phyloP scores from a whole-genome alignment of 805 yeast species.

The Candida anglica region DNA sequence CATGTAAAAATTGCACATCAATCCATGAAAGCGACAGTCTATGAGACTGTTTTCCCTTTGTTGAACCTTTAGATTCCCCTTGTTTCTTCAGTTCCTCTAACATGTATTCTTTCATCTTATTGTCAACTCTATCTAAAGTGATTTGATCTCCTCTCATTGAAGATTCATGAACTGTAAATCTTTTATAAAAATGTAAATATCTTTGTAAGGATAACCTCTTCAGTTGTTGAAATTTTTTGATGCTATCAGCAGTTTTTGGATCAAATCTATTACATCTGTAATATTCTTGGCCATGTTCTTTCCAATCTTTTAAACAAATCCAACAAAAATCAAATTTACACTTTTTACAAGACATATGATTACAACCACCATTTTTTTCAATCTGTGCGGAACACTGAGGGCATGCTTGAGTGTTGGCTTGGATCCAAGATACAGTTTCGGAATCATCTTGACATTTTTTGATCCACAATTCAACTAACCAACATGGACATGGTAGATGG shows the following conservation, averaged over 20 bases:
- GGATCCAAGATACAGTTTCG: slow-evolving; percentile 84
- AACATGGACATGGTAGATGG: slow-evolving; percentile 85
- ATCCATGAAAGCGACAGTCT: slow-evolving; percentile 58
- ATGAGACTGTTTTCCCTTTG: too few relatives aligned
- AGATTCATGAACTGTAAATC: slow-evolving; percentile 71
- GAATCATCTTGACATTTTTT: slow-evolving; percentile 80
- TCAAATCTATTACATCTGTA: slow-evolving; percentile 64
- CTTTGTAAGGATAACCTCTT: slow-evolving; percentile 52
- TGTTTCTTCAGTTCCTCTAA: slow-evolving; percentile 41
- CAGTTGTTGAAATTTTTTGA: slow-evolving; percentile 35
- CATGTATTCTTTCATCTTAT: slow-evolving; percentile 62
- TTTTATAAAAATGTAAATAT: slow-evolving; percentile 70
- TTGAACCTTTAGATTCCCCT: slow-evolving; percentile 13
- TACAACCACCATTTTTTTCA: slow-evolving; percentile 95
- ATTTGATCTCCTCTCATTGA: slow-evolving; percentile 70
- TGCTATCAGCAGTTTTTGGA: slow-evolving; percentile 29
- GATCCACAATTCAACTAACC: slow-evolving; percentile 65
- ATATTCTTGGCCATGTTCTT: slow-evolving; percentile 55
- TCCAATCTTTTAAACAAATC: slow-evolving; percentile 84
- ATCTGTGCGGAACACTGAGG: slow-evolving; percentile 77
- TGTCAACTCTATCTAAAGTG: slow-evolving; percentile 60
- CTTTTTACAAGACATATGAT: slow-evolving; percentile 86
- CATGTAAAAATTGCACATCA: slow-evolving; percentile 79
- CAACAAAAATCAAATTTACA: slow-evolving; percentile 87
- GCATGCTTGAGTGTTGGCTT: slow-evolving; percentile 79